Conservation (phyloP, 2,329 filamentous ascomycete species). For the Botrytis squamosa region DNA sequence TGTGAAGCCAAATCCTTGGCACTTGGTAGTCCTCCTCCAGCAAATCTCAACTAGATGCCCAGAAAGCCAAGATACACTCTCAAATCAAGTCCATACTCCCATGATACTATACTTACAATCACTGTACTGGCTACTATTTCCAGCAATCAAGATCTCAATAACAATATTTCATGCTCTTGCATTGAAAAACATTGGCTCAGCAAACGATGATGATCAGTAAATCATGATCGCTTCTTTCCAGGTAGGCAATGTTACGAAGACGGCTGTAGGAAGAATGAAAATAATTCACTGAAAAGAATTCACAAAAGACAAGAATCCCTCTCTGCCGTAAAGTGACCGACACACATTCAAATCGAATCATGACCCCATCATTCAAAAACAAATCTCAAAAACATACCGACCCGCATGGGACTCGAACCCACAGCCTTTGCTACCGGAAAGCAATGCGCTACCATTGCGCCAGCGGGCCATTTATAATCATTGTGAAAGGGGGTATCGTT, state of each 20-base stretch:
- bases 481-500: accelerated
- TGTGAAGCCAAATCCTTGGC: background rate
- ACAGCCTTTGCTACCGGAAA: background rate
- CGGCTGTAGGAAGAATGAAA: background rate
- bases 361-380: background rate
- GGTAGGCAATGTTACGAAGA: background rate
- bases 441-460: constrained; percentile 1
- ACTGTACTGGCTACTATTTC: background rate
- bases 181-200: background rate
- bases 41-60: background rate
- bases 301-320: background rate
- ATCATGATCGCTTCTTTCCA: background rate
- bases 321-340: background rate
- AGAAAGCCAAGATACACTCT: background rate
- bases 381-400: background rate
- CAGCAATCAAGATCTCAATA: background rate
- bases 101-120: background rate
- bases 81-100: background rate
- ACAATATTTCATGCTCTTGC: background rate
- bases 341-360: background rate
- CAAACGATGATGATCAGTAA: accelerated
- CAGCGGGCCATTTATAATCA: background rate
- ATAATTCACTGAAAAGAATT: background rate
- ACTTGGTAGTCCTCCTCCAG: background rate
- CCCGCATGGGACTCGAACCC: background rate